Conservation (phyloP, 2,329 filamentous ascomycete genomes). For the Tothia fuscella region DNA sequence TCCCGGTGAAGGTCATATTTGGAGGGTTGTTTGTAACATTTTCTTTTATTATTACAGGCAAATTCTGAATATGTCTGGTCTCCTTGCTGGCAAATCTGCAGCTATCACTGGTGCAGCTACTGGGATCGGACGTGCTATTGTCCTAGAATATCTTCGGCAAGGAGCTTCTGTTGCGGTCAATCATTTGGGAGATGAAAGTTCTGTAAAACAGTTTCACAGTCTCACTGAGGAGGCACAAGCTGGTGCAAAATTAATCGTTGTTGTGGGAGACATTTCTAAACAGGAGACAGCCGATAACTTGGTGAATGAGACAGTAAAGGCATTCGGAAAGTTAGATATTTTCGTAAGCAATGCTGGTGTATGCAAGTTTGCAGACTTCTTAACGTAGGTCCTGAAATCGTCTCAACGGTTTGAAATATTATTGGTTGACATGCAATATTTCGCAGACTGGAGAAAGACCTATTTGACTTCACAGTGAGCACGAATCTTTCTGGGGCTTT, state of each 20-base stretch:
- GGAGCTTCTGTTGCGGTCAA: slow-evolving; percentile 72
- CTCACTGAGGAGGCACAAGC: slow-evolving; percentile 31
- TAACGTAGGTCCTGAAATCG: slow-evolving; percentile 42
- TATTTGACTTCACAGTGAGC: slow-evolving; percentile 58
- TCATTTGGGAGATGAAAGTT: slow-evolving; percentile 52
- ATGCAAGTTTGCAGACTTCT: slow-evolving; percentile 78
- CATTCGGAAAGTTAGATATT: slow-evolving; percentile 46
- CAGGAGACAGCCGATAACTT: slow-evolving; percentile 59
- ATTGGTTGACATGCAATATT: neutral
- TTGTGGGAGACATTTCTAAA: slow-evolving; percentile 66
- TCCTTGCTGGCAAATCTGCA: slow-evolving; percentile 64
- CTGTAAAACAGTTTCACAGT: slow-evolving; percentile 32
- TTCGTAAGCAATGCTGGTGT: slow-evolving; percentile 85
- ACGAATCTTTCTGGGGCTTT: slow-evolving; percentile 86
- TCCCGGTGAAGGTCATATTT: no score
- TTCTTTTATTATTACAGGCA: no score
- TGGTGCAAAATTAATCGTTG: slow-evolving; percentile 42
- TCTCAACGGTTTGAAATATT: neutral
- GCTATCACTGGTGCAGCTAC: slow-evolving; percentile 81
- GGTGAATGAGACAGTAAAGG: slow-evolving; percentile 51
- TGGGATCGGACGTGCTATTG: slow-evolving; percentile 77
- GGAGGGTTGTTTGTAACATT: no score
- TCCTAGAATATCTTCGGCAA: slow-evolving; percentile 64
- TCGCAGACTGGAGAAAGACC: slow-evolving; percentile 25
- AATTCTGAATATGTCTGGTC: no score